A percentile compares a stretch with the other conserved stretches of the same genome.
Evolutionary conservation across 352 stramenopile genomes (phyloP).

Genomic region (Phytophthora litchii): DNA sequence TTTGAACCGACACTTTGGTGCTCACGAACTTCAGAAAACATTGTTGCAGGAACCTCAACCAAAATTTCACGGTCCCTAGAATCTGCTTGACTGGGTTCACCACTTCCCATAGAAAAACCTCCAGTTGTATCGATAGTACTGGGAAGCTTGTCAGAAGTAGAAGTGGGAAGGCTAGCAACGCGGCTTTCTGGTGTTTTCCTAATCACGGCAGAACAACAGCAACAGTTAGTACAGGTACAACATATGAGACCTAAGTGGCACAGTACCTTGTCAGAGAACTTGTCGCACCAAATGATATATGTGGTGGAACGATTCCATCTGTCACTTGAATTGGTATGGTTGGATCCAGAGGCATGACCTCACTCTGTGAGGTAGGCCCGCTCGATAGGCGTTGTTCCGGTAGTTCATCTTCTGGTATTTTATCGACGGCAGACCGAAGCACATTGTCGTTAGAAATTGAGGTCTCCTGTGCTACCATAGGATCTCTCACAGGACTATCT

Average conservation of each 20-base stretch:
- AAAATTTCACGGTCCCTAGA: not conserved
- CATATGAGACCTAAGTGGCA: not conserved
- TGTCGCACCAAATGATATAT: not conserved
- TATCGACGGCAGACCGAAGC: not conserved
- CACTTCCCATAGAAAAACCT: not conserved
- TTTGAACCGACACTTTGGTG: not conserved
- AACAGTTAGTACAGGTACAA: conserved; percentile 1
- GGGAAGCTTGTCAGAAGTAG: conserved; percentile 1
- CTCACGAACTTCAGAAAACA: not conserved
- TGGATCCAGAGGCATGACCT: conserved; percentile 11
- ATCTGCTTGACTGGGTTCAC: conserved; percentile 1
- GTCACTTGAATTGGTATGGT: not conserved
- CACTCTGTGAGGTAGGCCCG: conserved; percentile 7
- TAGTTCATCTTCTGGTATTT: conserved; percentile 1
- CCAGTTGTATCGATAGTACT: not conserved
- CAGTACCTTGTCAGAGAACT: conserved; percentile 30
- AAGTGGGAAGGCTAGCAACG: conserved; percentile 13
- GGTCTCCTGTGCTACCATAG: conserved; percentile 4
- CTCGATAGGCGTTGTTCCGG: not conserved
- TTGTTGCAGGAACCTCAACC: not conserved
- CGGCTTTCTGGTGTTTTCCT: conserved; percentile 21
- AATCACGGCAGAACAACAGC: conserved; percentile 3
- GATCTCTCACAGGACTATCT: not conserved
- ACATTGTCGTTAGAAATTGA: not conserved
- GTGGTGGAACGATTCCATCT: not conserved